Evolutionary conservation across 352 stramenopile genomes (phyloP), one percentile per base, ranked within the genome.

Genomic region (Globisporangium lucens): DNA sequence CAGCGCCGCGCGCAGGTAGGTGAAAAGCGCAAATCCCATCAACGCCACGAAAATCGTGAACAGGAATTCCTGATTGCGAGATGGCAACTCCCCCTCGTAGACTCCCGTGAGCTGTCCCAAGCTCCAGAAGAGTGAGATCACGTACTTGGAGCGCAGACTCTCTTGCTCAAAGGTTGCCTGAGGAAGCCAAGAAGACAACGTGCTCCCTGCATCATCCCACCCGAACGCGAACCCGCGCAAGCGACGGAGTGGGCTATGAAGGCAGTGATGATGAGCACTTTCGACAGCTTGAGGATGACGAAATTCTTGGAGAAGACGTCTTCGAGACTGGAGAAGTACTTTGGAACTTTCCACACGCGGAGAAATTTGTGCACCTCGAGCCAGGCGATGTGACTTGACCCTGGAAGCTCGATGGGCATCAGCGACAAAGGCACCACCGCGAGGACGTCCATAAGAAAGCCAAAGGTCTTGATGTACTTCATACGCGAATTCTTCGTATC

Each of bases 221-320:
- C 78, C 78, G 38, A 88, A 90, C 41, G 63, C 78, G n/a, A 77
- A 86, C 1, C 82, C 4, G 85, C 69, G 27, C 79, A 88, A 1
- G 79, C 79, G 20, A 87, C 58, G 20, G 70, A 76, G 33, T 88
- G 82, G 8, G 82, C 76, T 2, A 90, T 51, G 29, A 86, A 35
- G 0, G 83, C 15, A 2, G 73, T 80, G 1, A 65, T 67, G 1
- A 77, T 58, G 9, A 89, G 53, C n/a, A 85, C 70, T 46, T 86
- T 86, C 41, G 77, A 68, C 15, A 89, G 68, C 64, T 87, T 87
- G 10, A 90, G 56, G 0, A 80, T n/a, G 30, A 73, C 75, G 49
- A 90, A 90, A 36, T 88, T 70, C 17, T 75, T 79, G 2, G 80
- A 75, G 46, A 85, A 90, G 7, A 85, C 46, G n/a, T 87, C 75